Conservation (phyloP, 2,329 filamentous ascomycete genomes). For the Albophoma yamanashiensis region DNA sequence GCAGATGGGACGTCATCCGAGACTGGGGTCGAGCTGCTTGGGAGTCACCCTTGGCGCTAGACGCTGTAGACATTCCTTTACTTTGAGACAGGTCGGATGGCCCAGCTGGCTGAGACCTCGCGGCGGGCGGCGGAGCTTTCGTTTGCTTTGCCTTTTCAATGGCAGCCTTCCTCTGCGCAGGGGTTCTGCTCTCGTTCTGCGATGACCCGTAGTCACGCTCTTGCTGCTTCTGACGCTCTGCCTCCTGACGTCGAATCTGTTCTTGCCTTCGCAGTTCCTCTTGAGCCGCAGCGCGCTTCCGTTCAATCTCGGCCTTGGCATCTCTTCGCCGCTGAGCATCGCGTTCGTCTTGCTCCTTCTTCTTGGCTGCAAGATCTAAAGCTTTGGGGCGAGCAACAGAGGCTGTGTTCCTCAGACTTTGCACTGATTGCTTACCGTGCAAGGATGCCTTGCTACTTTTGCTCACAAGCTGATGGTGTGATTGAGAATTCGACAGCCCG, state of each 20-base stretch:
- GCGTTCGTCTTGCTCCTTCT: slow-evolving; percentile 76
- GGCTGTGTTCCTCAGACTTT: slow-evolving; percentile 51
- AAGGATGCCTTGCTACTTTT: slow-evolving; percentile 60
- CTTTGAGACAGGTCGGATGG: slow-evolving; percentile 33
- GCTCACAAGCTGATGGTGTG: slow-evolving; percentile 38
- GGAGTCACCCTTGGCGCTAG: slow-evolving; percentile 18
- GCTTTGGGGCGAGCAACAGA: slow-evolving; percentile 58
- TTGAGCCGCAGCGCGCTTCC: slow-evolving; percentile 57
- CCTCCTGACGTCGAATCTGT: slow-evolving; percentile 47
- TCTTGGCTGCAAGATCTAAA: slow-evolving; percentile 64
- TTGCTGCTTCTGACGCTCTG: slow-evolving; percentile 49
- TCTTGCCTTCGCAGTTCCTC: slow-evolving; percentile 55
- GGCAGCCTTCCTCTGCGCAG: slow-evolving; percentile 49
- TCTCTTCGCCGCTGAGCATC: slow-evolving; percentile 71
- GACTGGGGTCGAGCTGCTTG: slow-evolving; percentile 37
- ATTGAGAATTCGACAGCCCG: slow-evolving; percentile 21
- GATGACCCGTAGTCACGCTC: slow-evolving; percentile 51
- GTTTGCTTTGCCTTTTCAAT: slow-evolving; percentile 58
- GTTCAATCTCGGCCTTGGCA: slow-evolving; percentile 70
- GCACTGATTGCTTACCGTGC: slow-evolving; percentile 43
- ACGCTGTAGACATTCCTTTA: slow-evolving; percentile 9
- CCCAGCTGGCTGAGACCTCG: slow-evolving; percentile 42
- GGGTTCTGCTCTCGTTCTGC: slow-evolving; percentile 55
- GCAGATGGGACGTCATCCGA: slow-evolving; percentile 44
- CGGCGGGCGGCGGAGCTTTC: slow-evolving; percentile 49